phyloP scores from a whole-genome alignment of 148 eudicot genomes.

The Euryodendron excelsum region DNA sequence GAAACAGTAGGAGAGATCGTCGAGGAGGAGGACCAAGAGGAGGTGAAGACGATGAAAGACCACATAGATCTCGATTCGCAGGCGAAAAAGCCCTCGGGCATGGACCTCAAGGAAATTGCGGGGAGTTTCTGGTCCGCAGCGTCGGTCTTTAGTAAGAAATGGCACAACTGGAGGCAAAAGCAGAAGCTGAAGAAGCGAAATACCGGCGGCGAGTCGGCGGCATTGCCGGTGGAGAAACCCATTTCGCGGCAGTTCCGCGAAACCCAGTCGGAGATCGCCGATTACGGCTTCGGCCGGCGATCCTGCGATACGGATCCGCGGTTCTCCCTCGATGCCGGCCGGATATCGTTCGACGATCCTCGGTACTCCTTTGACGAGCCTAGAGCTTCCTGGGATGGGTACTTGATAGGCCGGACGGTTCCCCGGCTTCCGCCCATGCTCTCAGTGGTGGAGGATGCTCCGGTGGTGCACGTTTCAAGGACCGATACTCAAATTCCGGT shows the following conservation, averaged over 20 bases:
- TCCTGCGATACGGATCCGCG: constrained; percentile 93
- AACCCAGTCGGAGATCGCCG: constrained; percentile 89
- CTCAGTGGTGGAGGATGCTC: constrained; percentile 74
- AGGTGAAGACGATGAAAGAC: constrained; percentile 73
- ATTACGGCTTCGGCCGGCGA: constrained; percentile 85
- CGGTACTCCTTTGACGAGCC: constrained; percentile 88
- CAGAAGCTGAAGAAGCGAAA: constrained; percentile 56
- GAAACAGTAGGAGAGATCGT: constrained; percentile 28
- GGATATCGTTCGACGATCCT: constrained; percentile 76
- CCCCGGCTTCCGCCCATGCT: constrained; percentile 80
- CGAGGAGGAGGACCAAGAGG: constrained; percentile 26
- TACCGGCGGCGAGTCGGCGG: constrained; percentile 22
- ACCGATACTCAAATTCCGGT: constrained; percentile 66
- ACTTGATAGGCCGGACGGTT: constrained; percentile 54
- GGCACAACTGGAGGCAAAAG: constrained; percentile 63
- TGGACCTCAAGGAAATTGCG: constrained; percentile 43
- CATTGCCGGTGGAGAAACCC: constrained; percentile 53
- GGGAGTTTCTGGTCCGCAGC: constrained; percentile 89
- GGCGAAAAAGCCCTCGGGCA: constrained; percentile 51
- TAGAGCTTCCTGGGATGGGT: constrained; percentile 95
- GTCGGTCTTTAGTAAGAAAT: constrained; percentile 81
- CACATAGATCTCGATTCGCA: constrained; percentile 69
- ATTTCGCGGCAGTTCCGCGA: constrained; percentile 56
- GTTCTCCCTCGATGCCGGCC: constrained; percentile 71
- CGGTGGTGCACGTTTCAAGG: constrained; percentile 40